Percentiles rank a stretch among this genome's conserved stretches.
phyloP scores from a whole-genome alignment of 495 filamentous ascomycete genomes.

The Podospora australis region DNA sequence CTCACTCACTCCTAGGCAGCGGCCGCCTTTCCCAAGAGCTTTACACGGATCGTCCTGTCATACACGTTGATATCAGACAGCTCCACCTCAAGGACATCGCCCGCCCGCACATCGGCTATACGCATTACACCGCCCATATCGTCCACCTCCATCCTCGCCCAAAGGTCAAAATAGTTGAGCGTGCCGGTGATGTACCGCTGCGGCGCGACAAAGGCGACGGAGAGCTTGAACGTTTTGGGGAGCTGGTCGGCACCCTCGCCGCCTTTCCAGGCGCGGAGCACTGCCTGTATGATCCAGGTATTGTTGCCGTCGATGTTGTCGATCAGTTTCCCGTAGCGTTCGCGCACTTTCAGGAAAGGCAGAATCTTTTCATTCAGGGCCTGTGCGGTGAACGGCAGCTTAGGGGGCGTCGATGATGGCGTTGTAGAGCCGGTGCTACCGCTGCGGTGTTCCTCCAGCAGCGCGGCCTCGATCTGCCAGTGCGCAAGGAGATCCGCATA shows the following conservation, averaged over 20 bases:
- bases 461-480: slow-evolving; percentile 82
- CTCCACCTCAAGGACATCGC: slow-evolving; percentile 54
- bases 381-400: slow-evolving; percentile 57
- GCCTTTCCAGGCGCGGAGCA: slow-evolving; percentile 72
- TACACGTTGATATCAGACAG: slow-evolving; percentile 53
- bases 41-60: slow-evolving; percentile 41
- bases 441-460: slow-evolving; percentile 59
- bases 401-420: slow-evolving; percentile 12
- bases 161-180: slow-evolving; percentile 36
- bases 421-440: slow-evolving; percentile 26
- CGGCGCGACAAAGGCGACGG: slow-evolving; percentile 28
- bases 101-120: slow-evolving; percentile 34
- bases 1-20: background rate
- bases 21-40: slow-evolving; percentile 41
- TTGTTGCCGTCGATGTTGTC: slow-evolving; percentile 26
- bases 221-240: slow-evolving; percentile 56
- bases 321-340: slow-evolving; percentile 33
- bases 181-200: slow-evolving; percentile 17
- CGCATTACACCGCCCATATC: slow-evolving; percentile 24
- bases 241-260: slow-evolving; percentile 43
- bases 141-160: slow-evolving; percentile 26
- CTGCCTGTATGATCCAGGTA: slow-evolving; percentile 60
- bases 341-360: slow-evolving; percentile 43
- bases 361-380: slow-evolving; percentile 49
- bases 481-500: slow-evolving; percentile 79